A percentile compares a stretch with the other conserved stretches of the same genome.
Evolutionary conservation across 768 basidiomycete genomes (phyloP).

Genomic region (Auriscalpium vulgare): DNA sequence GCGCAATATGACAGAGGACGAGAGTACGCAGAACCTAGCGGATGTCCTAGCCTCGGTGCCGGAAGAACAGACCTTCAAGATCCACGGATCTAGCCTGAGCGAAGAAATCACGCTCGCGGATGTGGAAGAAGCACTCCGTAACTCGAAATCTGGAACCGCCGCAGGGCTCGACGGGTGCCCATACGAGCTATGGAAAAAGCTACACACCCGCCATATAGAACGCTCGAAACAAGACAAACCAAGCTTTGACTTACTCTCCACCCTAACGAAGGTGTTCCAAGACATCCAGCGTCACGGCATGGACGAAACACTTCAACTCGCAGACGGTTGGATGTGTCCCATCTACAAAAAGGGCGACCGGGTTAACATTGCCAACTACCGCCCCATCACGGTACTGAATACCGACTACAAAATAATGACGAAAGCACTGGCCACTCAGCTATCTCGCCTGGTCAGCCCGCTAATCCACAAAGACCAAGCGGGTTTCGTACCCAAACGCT

Average conservation of each 20-base stretch:
- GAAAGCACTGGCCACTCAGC: not conserved
- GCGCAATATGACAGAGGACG: not conserved
- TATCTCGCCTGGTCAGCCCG: not conserved
- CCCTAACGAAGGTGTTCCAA: not conserved
- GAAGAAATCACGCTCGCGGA: not conserved
- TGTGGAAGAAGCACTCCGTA: not conserved
- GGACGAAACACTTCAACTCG: not conserved
- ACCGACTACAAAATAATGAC: constrained; percentile 20
- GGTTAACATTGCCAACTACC: constrained; percentile 8
- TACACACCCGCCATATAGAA: not conserved
- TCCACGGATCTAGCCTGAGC: not conserved
- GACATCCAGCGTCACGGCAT: constrained; percentile 13
- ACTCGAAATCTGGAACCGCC: not conserved
- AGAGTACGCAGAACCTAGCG: not conserved
- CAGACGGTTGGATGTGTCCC: constrained; percentile 14
- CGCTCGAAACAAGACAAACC: not conserved
- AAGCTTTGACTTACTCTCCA: not conserved
- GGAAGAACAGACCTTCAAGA: not conserved
- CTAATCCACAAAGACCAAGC: constrained; percentile 4
- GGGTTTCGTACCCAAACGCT: constrained; percentile 4
- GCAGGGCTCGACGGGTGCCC: constrained; percentile 3
- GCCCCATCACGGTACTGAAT: constrained; percentile 14
- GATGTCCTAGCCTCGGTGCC: not conserved
- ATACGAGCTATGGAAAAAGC: constrained; percentile 8
- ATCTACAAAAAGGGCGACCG: constrained; percentile 15